A percentile compares a stretch with the other conserved stretches of the same genome.
Evolutionary conservation across 2,329 filamentous ascomycete species (phyloP).

Genomic region (Akanthomyces lecanii): DNA sequence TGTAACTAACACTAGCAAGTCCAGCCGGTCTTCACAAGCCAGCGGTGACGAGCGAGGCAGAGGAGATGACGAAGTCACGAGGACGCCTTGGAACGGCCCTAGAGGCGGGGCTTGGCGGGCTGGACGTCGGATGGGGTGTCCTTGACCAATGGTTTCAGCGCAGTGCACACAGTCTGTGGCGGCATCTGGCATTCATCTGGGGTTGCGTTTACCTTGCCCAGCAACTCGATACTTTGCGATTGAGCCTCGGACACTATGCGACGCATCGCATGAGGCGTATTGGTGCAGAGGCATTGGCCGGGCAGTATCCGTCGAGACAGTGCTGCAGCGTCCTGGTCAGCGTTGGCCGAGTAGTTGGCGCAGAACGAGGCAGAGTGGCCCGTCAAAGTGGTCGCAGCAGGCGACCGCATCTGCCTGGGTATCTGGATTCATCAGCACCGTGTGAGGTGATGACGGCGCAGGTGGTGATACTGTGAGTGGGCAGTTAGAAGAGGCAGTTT

Average conservation of each 20-base stretch:
- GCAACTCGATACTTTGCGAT: neutral
- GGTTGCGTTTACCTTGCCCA: neutral
- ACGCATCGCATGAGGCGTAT: neutral
- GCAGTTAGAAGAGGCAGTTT: neutral
- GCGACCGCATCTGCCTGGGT: neutral
- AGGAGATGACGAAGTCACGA: constrained; percentile 13
- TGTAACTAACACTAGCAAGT: neutral
- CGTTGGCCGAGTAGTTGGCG: neutral
- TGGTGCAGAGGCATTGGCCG: neutral
- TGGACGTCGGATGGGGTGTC: neutral
- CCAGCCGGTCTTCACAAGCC: neutral
- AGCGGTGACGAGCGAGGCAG: constrained; percentile 11
- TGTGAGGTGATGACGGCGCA: neutral
- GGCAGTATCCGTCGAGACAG: neutral
- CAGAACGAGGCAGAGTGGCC: neutral
- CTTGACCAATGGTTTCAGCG: neutral
- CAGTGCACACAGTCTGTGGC: neutral
- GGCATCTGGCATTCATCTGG: constrained; percentile 8
- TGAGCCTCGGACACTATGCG: neutral
- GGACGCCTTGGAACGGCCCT: constrained; percentile 5
- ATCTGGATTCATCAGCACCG: neutral
- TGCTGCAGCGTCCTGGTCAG: neutral
- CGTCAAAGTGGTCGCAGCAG: neutral
- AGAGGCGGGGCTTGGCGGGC: neutral
- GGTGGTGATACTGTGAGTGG: constrained; percentile 1